Evolutionary conservation across 495 filamentous ascomycete species (phyloP), one percentile per base, ranked within the genome.

Genomic region (Copromyces sp.): DNA sequence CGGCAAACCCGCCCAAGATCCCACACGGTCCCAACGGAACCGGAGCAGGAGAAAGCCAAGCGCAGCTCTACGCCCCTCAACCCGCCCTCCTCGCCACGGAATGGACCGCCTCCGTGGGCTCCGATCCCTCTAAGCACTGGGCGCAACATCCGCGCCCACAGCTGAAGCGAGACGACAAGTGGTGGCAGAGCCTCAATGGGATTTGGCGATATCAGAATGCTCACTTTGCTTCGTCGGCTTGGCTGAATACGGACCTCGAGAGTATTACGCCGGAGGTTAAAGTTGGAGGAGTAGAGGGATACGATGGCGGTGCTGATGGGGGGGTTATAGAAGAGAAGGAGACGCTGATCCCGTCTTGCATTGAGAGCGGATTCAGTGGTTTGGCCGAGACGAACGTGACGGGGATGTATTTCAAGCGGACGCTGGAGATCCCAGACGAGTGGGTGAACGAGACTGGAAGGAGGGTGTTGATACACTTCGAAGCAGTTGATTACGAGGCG

Each of bases 401-500:
- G 39, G 87, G 87, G 74, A 90, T 89, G 42, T 90, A 88, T 88
- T 90, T 88, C 68, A 78, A 81, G n/a, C 90, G 84, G 8, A 83
- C 79, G 4, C 90, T 92, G 73, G 81, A 78, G 3, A 81, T 91
- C 0, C 86, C 88, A 3, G 71, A 78, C 0, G 74, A 77, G 47
- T 91, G 87, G 84, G 53, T 73, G 0, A 73, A 80, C 2, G 74
- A 73, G 24, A 73, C 79, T 16, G 53, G 29, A 12, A 65, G 53
- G 29, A 77, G 78, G 0, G 80, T 90, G 4, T 70, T 90, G 70
- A 82, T 92, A n/a, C 88, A 91, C 69, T 92, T 92, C 70, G 90
- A 87, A 59, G 90, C 90, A 2, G 88, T 92, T 11, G 90, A 92
- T 73, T 89, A 91, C 73, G 85, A 91, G 74, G 87, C 90, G 0